These are phyloP conservation scores for Lichtheimia hyalospora DNA, from an alignment of 371 early-diverging fungal genomes.

Conservation along the genomic window DNA sequence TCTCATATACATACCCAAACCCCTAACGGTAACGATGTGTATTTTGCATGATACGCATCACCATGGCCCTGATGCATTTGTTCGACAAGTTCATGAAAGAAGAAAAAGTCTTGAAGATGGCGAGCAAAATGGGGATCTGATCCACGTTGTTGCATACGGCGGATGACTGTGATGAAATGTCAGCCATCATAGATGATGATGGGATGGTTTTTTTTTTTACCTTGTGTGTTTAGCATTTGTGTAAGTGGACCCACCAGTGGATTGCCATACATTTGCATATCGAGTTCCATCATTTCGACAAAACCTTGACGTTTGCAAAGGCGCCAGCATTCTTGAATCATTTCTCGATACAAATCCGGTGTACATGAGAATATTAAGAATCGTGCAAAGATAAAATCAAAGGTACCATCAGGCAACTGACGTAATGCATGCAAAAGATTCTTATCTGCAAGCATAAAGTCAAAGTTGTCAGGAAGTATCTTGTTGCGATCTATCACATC, in stretches of 20 bases:
- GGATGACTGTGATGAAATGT: constrained; percentile 24
- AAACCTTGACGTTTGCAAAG: constrained; percentile 32
- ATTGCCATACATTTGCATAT: constrained; percentile 39
- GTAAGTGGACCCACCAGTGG: constrained; percentile 20
- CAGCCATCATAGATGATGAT: constrained; percentile 4
- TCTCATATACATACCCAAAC: no score
- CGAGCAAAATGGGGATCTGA: constrained; percentile 41
- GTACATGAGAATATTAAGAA: constrained; percentile 26
- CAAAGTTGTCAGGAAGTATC: constrained; percentile 22
- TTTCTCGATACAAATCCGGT: constrained; percentile 23
- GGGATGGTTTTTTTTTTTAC: constrained; percentile 15
- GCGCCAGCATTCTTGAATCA: constrained; percentile 36
- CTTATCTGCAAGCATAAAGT: constrained; percentile 20
- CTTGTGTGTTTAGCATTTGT: constrained; percentile 38
- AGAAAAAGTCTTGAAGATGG: constrained; percentile 30
- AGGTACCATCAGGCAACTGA: constrained; percentile 25
- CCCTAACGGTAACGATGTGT: constrained; percentile 43
- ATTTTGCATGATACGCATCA: constrained; percentile 22
- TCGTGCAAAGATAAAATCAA: constrained; percentile 39
- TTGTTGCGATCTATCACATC: constrained; percentile 7
- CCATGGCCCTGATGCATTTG: constrained; percentile 12
- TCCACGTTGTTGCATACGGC: constrained; percentile 22
- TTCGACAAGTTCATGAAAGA: constrained; percentile 13
- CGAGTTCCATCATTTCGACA: constrained; percentile 45
- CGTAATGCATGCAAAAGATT: constrained; percentile 28